Evolutionary conservation across 345 rosid genomes (phyloP).

Genomic region (Clausena lansium): DNA sequence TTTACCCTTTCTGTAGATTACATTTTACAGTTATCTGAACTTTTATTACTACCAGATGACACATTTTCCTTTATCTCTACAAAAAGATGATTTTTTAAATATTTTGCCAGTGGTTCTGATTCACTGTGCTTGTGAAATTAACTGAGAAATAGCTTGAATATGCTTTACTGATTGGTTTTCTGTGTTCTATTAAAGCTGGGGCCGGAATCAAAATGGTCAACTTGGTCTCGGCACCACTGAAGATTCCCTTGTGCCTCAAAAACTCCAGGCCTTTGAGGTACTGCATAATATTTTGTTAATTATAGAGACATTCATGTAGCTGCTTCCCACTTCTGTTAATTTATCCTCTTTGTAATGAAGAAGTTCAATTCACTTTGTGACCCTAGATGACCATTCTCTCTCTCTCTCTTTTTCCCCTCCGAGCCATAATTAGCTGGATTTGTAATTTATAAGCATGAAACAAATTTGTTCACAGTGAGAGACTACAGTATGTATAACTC

Average conservation of each 20-base stretch:
- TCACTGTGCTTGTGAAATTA: background rate
- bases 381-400: background rate
- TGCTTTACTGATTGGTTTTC: conserved; percentile 8
- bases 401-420: background rate
- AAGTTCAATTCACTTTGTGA: background rate
- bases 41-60: background rate
- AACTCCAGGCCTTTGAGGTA: conserved; percentile 90
- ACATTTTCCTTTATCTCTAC: background rate
- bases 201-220: conserved; percentile 98
- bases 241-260: conserved; percentile 88
- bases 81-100: background rate
- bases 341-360: background rate
- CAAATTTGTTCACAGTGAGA: background rate
- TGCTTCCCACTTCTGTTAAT: conserved; percentile 1
- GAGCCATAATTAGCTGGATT: background rate
- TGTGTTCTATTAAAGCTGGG: conserved; percentile 66
- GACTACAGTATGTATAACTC: background rate
- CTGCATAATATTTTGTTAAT: background rate
- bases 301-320: background rate
- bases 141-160: background rate
- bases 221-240: conserved; percentile 91
- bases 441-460: background rate
- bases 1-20: background rate
- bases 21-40: background rate
- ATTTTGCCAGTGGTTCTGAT: background rate